Percentiles rank a stretch among this genome's conserved stretches.
Evolutionary conservation across 441 rosid genomes (phyloP).

Genomic region (Erodium texanum): DNA sequence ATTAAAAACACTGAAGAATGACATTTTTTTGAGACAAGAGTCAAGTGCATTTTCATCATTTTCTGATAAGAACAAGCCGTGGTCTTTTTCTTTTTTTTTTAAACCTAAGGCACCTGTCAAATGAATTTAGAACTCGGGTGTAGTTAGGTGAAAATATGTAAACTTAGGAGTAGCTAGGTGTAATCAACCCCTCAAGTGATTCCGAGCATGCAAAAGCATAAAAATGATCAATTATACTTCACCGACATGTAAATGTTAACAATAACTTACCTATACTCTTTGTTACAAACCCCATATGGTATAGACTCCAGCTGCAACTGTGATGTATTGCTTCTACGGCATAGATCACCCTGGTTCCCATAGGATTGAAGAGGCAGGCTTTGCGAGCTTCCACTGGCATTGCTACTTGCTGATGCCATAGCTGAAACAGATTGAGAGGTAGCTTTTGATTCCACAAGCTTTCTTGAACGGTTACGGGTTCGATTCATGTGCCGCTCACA

Average conservation of each 20-base stretch:
- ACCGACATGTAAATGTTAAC: not conserved
- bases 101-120: too few relatives aligned
- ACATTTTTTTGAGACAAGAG: too few relatives aligned
- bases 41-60: too few relatives aligned
- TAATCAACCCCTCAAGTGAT: too few relatives aligned
- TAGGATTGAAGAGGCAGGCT: constrained; percentile 17
- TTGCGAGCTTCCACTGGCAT: constrained; percentile 19
- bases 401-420: constrained; percentile 19
- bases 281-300: constrained; percentile 19
- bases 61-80: too few relatives aligned
- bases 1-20: too few relatives aligned
- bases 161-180: too few relatives aligned
- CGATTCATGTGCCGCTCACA: constrained; percentile 98
- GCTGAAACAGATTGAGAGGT: constrained; percentile 25
- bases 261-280: constrained; percentile 25
- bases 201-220: not conserved
- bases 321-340: constrained; percentile 22
- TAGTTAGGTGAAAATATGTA: too few relatives aligned
- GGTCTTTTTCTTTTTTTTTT: too few relatives aligned
- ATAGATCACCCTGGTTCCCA: constrained; percentile 12
- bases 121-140: too few relatives aligned
- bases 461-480: constrained; percentile 99
- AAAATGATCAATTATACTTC: too few relatives aligned
- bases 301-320: constrained; percentile 21
- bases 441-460: constrained; percentile 77